phyloP scores from a whole-genome alignment of 2,329 filamentous ascomycete genomes.

The Colletotrichum costaricense region DNA sequence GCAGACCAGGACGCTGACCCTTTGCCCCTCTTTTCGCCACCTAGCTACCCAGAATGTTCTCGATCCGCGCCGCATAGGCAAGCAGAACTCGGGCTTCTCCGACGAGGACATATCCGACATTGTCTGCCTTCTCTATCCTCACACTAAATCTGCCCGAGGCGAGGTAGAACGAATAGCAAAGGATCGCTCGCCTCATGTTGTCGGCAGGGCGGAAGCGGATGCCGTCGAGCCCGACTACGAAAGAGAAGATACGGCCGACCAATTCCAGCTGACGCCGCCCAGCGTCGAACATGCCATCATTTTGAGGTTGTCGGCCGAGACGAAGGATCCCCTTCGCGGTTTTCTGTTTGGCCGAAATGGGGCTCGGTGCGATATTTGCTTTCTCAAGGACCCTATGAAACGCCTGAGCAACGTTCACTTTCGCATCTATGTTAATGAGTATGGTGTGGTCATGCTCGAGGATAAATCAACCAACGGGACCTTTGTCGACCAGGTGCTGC shows the following conservation, averaged over 20 bases:
- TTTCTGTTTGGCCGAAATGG: constrained; percentile 89
- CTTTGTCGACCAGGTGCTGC: constrained; percentile 78
- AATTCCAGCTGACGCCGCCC: constrained; percentile 63
- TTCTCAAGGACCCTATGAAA: constrained; percentile 73
- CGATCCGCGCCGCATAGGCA: constrained; percentile 82
- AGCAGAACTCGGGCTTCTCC: constrained; percentile 84
- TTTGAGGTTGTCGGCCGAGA: constrained; percentile 79
- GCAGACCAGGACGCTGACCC: constrained; percentile 27
- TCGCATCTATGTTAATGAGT: constrained; percentile 89
- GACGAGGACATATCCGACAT: constrained; percentile 89
- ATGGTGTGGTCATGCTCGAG: constrained; percentile 89
- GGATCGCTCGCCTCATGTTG: constrained; percentile 60
- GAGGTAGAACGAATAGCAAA: constrained; percentile 70
- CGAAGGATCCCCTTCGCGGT: constrained; percentile 76
- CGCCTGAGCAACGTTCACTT: constrained; percentile 96
- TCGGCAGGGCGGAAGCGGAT: constrained; percentile 60
- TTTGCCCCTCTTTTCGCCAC: constrained; percentile 7
- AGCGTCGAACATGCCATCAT: constrained; percentile 76
- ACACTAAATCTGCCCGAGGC: constrained; percentile 76
- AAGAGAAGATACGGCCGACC: constrained; percentile 60
- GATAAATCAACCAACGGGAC: constrained; percentile 98
- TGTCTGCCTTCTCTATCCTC: constrained; percentile 87
- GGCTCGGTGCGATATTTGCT: constrained; percentile 77
- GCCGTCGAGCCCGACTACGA: constrained; percentile 63
- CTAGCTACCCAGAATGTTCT: constrained; percentile 81